A percentile compares a stretch with the other conserved stretches of the same genome.
These are phyloP conservation scores for Panaeolus cyanescens DNA, from an alignment of 768 basidiomycete species.

Conservation along the genomic window DNA sequence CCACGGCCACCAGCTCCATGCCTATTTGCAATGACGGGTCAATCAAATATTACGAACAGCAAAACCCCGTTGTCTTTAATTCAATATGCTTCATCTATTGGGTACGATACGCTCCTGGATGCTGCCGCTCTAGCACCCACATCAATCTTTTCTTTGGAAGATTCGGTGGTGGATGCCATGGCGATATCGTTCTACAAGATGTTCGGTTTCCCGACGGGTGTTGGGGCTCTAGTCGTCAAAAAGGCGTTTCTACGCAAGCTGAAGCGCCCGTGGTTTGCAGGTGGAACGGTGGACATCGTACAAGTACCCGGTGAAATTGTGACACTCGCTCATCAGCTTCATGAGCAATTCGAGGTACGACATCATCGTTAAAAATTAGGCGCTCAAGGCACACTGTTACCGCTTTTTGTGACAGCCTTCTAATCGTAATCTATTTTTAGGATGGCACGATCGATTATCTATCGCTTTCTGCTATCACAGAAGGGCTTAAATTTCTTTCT, in stretches of 20 bases:
- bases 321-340: slow-evolving; percentile 55
- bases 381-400: not conserved
- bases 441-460: slow-evolving; percentile 88
- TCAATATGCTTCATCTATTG: slow-evolving; percentile 62
- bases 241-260: slow-evolving; percentile 63
- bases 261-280: slow-evolving; percentile 82
- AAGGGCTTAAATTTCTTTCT: slow-evolving; percentile 75
- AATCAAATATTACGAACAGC: slow-evolving; percentile 80
- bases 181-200: slow-evolving; percentile 88
- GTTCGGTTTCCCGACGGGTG: slow-evolving; percentile 86
- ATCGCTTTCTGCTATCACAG: slow-evolving; percentile 71
- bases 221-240: slow-evolving; percentile 78
- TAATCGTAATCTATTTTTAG: slow-evolving; percentile 36
- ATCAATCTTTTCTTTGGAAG: slow-evolving; percentile 62
- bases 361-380: slow-evolving; percentile 3
- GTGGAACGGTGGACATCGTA: slow-evolving; percentile 82
- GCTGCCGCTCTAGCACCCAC: slow-evolving; percentile 82
- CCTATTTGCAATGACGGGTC: slow-evolving; percentile 75
- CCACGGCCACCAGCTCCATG: slow-evolving; percentile 49
- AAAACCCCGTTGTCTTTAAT: slow-evolving; percentile 71
- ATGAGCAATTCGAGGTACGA: slow-evolving; percentile 84
- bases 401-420: slow-evolving; percentile 1
- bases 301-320: slow-evolving; percentile 78
- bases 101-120: slow-evolving; percentile 75
- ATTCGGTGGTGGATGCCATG: slow-evolving; percentile 77